Conservation (phyloP, 2,329 filamentous ascomycete species). For the Cryphonectria parasitica region DNA sequence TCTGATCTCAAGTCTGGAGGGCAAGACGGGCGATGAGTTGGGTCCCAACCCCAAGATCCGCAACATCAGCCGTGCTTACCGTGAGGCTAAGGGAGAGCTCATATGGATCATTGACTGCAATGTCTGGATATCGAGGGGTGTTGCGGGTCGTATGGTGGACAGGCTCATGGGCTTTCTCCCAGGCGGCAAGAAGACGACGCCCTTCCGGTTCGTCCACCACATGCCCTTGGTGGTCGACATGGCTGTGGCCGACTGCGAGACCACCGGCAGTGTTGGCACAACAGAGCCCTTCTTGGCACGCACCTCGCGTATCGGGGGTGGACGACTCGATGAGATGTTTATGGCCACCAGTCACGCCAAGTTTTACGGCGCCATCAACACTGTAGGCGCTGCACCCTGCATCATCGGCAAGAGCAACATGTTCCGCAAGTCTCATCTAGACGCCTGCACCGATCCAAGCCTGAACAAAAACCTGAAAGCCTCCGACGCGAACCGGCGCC, state of each 20-base stretch:
- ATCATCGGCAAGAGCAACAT: slow-evolving; percentile 98
- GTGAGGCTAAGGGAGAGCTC: slow-evolving; percentile 83
- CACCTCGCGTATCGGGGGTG: slow-evolving; percentile 62
- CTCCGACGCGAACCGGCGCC: slow-evolving; percentile 48
- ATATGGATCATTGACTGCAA: slow-evolving; percentile 98
- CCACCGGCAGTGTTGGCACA: not conserved
- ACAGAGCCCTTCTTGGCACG: not conserved
- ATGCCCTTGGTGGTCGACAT: slow-evolving; percentile 87
- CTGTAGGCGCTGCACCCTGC: slow-evolving; percentile 86
- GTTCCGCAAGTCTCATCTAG: slow-evolving; percentile 91
- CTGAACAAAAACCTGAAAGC: slow-evolving; percentile 47
- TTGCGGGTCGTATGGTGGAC: slow-evolving; percentile 87
- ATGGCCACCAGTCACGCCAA: slow-evolving; percentile 93
- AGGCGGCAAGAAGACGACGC: slow-evolving; percentile 52
- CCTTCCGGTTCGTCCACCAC: slow-evolving; percentile 94
- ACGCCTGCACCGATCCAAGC: slow-evolving; percentile 65
- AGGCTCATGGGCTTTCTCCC: slow-evolving; percentile 71
- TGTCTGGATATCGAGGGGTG: slow-evolving; percentile 82
- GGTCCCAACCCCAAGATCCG: slow-evolving; percentile 98
- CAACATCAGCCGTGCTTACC: slow-evolving; percentile 91
- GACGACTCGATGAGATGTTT: slow-evolving; percentile 90
- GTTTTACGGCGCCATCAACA: slow-evolving; percentile 97
- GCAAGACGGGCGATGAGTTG: slow-evolving; percentile 57
- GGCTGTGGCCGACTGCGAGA: slow-evolving; percentile 34
- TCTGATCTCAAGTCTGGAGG: slow-evolving; percentile 59